Percentiles rank a stretch among this genome's conserved stretches.
Evolutionary conservation across 805 yeast species (phyloP).

Genomic region (Ogataea paraovalis): DNA sequence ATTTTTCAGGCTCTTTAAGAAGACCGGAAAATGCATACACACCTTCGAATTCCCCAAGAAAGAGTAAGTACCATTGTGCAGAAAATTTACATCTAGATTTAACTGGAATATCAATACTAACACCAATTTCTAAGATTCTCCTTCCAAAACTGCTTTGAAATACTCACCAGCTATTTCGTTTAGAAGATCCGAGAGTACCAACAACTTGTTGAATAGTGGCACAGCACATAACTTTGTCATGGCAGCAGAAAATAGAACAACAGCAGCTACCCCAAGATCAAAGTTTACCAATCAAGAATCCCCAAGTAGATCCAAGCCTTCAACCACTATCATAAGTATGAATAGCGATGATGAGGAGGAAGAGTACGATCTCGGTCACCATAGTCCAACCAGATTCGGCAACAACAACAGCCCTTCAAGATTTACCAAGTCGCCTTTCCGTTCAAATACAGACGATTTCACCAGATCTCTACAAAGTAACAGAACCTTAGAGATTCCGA

Average conservation of each 20-base stretch:
- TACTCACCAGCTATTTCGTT: slow-evolving; percentile 44
- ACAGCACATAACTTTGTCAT: slow-evolving; percentile 36
- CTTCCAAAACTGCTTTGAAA: slow-evolving; percentile 35
- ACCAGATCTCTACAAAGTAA: slow-evolving; percentile 33
- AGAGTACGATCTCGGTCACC: slow-evolving; percentile 36
- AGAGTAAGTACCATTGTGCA: slow-evolving; percentile 21
- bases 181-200: slow-evolving; percentile 26
- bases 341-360: slow-evolving; percentile 33
- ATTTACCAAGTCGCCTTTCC: slow-evolving; percentile 18
- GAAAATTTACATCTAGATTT: no score
- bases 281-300: slow-evolving; percentile 67
- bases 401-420: slow-evolving; percentile 20
- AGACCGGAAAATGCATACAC: slow-evolving; percentile 31
- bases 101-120: neutral
- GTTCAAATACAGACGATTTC: slow-evolving; percentile 24
- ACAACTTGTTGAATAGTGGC: slow-evolving; percentile 28
- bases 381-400: slow-evolving; percentile 21
- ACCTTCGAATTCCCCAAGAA: slow-evolving; percentile 30
- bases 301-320: slow-evolving; percentile 55
- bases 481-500: slow-evolving; percentile 57
- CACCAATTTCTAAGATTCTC: slow-evolving; percentile 18
- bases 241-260: slow-evolving; percentile 34
- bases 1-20: slow-evolving; percentile 26
- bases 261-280: slow-evolving; percentile 63
- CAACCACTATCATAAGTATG: slow-evolving; percentile 45